Evolutionary conservation across 2,329 filamentous ascomycete species (phyloP).

Genomic region (Colletotrichum lupini): DNA sequence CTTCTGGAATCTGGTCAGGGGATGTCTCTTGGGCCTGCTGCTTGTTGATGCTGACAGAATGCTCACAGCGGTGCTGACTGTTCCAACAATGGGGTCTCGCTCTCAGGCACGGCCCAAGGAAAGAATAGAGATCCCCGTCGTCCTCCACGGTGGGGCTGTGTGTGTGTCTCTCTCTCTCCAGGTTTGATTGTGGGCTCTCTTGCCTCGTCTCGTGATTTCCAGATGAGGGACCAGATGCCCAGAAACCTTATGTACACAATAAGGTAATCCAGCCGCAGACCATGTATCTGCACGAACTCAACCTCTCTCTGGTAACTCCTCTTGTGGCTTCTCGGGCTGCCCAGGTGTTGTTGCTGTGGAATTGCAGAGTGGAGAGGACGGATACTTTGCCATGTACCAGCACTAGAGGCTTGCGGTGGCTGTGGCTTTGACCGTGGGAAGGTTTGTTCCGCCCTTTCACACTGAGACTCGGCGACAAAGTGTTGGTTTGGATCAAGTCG

Average conservation of each 20-base stretch:
- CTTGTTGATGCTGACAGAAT: constrained; percentile 4
- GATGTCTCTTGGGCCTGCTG: not conserved
- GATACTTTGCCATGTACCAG: not conserved
- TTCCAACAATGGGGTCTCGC: not conserved
- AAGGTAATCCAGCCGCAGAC: not conserved
- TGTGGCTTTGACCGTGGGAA: constrained; percentile 17
- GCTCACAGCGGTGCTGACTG: not conserved
- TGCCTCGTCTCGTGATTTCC: constrained; percentile 4
- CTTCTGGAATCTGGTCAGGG: not conserved
- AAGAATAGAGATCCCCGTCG: not conserved
- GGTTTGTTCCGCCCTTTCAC: constrained; percentile 19
- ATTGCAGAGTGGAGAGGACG: not conserved
- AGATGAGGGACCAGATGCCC: constrained; percentile 3
- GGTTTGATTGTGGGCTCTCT: not conserved
- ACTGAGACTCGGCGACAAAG: not conserved
- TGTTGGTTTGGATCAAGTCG: not conserved
- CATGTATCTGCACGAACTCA: not conserved
- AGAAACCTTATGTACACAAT: constrained; percentile 5
- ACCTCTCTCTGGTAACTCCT: not conserved
- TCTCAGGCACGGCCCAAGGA: not conserved
- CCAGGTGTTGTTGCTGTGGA: not conserved
- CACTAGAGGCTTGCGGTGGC: not conserved
- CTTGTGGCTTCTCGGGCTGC: not conserved
- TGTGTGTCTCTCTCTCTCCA: not conserved
- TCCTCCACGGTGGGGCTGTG: constrained; percentile 13